Base-by-base conservation (phyloP, 2,329 filamentous ascomycete species). In the Coleophoma crateriformis region DNA sequence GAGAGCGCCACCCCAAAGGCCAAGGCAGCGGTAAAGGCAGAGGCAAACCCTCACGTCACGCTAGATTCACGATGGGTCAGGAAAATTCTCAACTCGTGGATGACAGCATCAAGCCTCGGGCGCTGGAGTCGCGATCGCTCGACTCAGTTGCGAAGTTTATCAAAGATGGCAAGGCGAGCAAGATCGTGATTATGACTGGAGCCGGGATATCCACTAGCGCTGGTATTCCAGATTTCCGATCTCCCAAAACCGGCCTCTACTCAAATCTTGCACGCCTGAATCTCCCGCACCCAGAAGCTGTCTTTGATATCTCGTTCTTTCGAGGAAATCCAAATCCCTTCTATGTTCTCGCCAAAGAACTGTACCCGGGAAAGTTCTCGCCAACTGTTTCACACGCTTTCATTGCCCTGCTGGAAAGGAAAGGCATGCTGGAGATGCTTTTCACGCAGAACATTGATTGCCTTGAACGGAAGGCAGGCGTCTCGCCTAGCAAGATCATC, bases 391-490 rank as follows among this genome's bases (percentile, higher is more conserved):
- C 90, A 2, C 94, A 99, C 69, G 85, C 82, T 34, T 99, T 99
- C 68, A 84, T 99, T 61, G 78, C 82, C 13, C 74, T 99, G 20
- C 81, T 97, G 14, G 79, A 91, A 50, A 74, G 84, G 52, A 96
- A 95, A 69, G 82, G 81, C 4, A 73, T 92, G 38, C 73, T 99
- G 20, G 73, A 86, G 57, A 94, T 90, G 74, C 80, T 94, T 47
- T 99, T 97, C 68, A 96, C 94, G 0, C 94, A 99, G 65, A 99
- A 99, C 64, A 97, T 99, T 58, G 94, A 99, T 71, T 96, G 90
- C 61, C 77, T 99, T 12, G 94, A 99, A 70, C 82, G 91, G 19
- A 78, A 81, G 58, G 94, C 92, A 12, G 94, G 94, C 22, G 84
- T 99, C 1, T 88, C 90, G 0, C 77, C 73, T 0, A 83, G 92